Base-by-base conservation (phyloP, 2,329 filamentous ascomycete genomes). In the Aspergillus cejpii region DNA sequence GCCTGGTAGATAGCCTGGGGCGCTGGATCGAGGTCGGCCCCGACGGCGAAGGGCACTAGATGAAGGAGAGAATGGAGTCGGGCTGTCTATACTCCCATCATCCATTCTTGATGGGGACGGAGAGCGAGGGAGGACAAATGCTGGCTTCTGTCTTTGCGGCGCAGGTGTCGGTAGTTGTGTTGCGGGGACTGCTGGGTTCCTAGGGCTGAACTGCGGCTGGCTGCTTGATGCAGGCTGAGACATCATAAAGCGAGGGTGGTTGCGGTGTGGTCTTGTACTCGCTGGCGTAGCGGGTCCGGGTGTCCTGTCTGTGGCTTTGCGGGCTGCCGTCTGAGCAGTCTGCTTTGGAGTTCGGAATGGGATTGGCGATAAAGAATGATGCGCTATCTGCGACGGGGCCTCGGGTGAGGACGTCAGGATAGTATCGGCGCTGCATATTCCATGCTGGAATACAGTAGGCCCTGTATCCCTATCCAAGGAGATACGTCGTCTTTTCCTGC, bases 51-150 rank as follows among this genome's bases (percentile, higher is more conserved):
- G 47, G 0, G 59, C 54, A 26, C 54, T 59, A 11, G 62, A 63
- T 0, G 62, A 61, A 4, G 65, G 66, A 0, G 66, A 69, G 43
- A 67, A 69, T 0, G 63, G 64, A 1, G 61, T 58, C 5, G 58
- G 57, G 1, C 62, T 53, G 10, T 45, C 31, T 3, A 42, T 40
- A 2, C 37, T 10, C 37, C 57, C 49, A 1, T 61, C 56, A 3
- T 46, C 43, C 12, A 45, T 39, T 2, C 41, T 43, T 3, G 56
- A 53, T 2, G 63, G 61, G 3, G 65, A 64, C 2, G 64, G 65
- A 0, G 64, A 66, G 27, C 58, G 59, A 2, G 68, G 68, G 3
- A 70, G 51, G 8, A 69, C 56, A 42, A 71, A 70, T 6, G 51
- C 47, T 3, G 65, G 65, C 46, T 65, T 68, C 17, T 56, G 58